A percentile compares a stretch with the other conserved stretches of the same genome.
These are phyloP conservation scores for Oryza glaberrima DNA, from an alignment of 176 grass and related monocot genomes.

Conservation along the genomic window DNA sequence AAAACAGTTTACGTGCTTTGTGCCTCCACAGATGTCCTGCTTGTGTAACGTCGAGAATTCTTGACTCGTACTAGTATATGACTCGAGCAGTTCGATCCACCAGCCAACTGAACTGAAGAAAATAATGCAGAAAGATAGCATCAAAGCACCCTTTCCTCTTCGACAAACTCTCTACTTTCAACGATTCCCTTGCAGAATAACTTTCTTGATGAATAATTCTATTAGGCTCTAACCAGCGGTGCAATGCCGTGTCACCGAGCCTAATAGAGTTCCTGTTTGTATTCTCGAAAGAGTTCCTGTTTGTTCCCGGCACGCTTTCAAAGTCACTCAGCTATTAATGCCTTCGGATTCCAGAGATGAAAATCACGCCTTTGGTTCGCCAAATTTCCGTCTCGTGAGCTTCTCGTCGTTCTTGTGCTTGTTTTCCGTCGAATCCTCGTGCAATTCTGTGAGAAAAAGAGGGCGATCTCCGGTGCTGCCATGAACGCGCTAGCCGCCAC, in stretches of 20 bases:
- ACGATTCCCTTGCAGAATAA: neutral
- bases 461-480: neutral
- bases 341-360: neutral
- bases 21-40: neutral
- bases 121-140: neutral
- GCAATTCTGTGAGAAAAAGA: neutral
- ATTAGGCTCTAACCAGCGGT: too few species aligned
- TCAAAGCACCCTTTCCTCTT: neutral
- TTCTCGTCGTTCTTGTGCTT: neutral
- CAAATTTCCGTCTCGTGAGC: neutral
- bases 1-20: neutral
- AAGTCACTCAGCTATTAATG: neutral
- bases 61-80: neutral
- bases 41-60: neutral
- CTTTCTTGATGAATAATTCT: too few species aligned
- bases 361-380: neutral
- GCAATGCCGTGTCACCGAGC: neutral
- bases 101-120: neutral
- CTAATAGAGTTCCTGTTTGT: neutral
- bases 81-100: neutral
- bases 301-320: neutral
- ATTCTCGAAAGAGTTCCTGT: neutral
- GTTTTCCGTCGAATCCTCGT: neutral
- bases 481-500: slow-evolving; percentile 94
- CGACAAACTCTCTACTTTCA: neutral